phyloP scores from a whole-genome alignment of 495 filamentous ascomycete species.

The Glarea lozoyensis region DNA sequence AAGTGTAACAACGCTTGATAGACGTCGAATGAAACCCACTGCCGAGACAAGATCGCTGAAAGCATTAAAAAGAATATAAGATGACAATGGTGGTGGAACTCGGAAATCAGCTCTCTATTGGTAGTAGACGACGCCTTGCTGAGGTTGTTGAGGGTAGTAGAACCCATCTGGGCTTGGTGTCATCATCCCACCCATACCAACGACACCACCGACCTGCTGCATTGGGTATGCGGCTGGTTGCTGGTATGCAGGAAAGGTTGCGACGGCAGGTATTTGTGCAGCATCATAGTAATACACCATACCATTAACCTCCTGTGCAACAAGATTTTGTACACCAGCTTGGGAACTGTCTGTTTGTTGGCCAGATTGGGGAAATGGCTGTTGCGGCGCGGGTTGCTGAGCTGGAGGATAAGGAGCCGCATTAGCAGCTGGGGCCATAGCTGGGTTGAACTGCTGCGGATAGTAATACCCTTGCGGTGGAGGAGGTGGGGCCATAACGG shows the following conservation, averaged over 20 bases:
- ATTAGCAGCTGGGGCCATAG: slow-evolving; percentile 36
- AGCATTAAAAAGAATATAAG: slow-evolving; percentile 24
- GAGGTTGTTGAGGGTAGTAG: slow-evolving; percentile 59
- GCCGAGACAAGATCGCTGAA: slow-evolving; percentile 21
- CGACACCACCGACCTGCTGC: slow-evolving; percentile 39
- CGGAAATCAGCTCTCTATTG: slow-evolving; percentile 15
- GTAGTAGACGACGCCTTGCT: slow-evolving; percentile 56
- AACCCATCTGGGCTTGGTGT: slow-evolving; percentile 59
- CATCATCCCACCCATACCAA: slow-evolving; percentile 76
- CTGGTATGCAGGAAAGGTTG: slow-evolving; percentile 39
- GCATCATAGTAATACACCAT: slow-evolving; percentile 93
- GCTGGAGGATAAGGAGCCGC: slow-evolving; percentile 50
- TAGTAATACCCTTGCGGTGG: slow-evolving; percentile 45
- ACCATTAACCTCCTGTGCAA: slow-evolving; percentile 87
- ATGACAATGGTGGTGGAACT: slow-evolving; percentile 1
- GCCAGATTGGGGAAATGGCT: slow-evolving; percentile 27
- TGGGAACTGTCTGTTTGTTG: slow-evolving; percentile 31
- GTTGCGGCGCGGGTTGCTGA: slow-evolving; percentile 39
- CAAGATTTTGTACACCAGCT: slow-evolving; percentile 45
- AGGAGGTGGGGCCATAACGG: slow-evolving; percentile 36
- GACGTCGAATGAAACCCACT: slow-evolving; percentile 23
- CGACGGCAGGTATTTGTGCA: slow-evolving; percentile 52
- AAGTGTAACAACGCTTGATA: slow-evolving; percentile 18
- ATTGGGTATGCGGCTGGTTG: slow-evolving; percentile 34
- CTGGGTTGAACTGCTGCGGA: slow-evolving; percentile 45